Base-by-base conservation (phyloP, 179 eudicot species). In the Spinacia oleracea region DNA sequence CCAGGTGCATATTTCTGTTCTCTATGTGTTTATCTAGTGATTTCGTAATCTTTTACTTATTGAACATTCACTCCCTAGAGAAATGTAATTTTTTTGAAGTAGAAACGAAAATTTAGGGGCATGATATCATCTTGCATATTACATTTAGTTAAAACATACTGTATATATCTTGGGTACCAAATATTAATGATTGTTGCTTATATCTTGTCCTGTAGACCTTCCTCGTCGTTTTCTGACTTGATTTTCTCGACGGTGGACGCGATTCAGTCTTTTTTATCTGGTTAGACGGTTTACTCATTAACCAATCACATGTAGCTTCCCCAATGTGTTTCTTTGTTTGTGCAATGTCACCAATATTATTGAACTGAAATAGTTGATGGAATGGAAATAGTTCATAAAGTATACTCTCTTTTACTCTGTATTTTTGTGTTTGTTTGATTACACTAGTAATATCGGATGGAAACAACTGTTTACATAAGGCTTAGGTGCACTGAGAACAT, bases 1-100 rank as follows among this genome's bases (percentile, higher is more conserved):
- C 20, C 86, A 83, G 86, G 86, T 83, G 62, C 74, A 70, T 48
- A 46, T 70, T 59, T 3, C 15, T 62, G 74, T 51, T 51, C 46
- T 46, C 66, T 38, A 7, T 31, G 70, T 70, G 51, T 35, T 11
- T 43, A 43, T 43, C 32, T 38, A 12, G 6, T 60, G 48, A 8
- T 38, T 62, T 23, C 50, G 29, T 42, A 9, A 1, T 35, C 23
- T 10, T 34, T 12, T 2, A 18, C 43, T 65, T 34, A 3, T 18
- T 45, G 62, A 72, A 10, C 62, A 1, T 25, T 16, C 73, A 1
- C 16, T 51, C 25, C 42, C 29, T 4, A 25, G 58, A 51, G 20
- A 56, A n/a, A 10, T n/a, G 56, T 14, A 15, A 16, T 2, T 1
- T 18, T 50, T 10, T 35, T 74, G 56, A 60, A 7, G 25, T 27